Percentiles rank a stretch among this genome's conserved stretches.
Conservation (phyloP, 2,329 filamentous ascomycete species). For the Phialophora tarda region DNA sequence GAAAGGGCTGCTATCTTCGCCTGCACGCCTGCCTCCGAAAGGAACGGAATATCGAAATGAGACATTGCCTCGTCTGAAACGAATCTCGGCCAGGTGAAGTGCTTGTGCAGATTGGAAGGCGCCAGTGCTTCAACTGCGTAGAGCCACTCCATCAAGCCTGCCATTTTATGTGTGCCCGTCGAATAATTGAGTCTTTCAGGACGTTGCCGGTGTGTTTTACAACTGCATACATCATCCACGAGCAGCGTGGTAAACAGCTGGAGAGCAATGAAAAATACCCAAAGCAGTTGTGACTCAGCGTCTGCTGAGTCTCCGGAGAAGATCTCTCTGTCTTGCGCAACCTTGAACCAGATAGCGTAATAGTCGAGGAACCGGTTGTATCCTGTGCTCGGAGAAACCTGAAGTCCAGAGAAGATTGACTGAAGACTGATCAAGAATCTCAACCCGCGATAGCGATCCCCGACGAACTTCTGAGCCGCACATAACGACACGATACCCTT, state of each 20-base stretch:
- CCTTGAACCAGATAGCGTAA: slow-evolving; percentile 48
- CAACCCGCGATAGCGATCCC: not conserved
- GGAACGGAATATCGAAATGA: slow-evolving; percentile 2
- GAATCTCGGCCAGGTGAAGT: slow-evolving; percentile 14
- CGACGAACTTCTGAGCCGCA: slow-evolving; percentile 5
- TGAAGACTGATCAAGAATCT: slow-evolving; percentile 33
- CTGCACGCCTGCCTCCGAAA: not conserved
- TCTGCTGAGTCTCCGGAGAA: slow-evolving; percentile 51
- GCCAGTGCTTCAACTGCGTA: slow-evolving; percentile 3
- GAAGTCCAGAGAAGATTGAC: slow-evolving; percentile 32
- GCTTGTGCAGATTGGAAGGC: not conserved
- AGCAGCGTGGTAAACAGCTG: slow-evolving; percentile 52
- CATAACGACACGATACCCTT: slow-evolving; percentile 6
- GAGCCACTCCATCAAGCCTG: slow-evolving; percentile 12
- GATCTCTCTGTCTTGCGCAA: slow-evolving; percentile 47
- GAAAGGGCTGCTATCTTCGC: slow-evolving; percentile 3
- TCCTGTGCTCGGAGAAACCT: slow-evolving; percentile 36
- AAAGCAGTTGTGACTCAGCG: slow-evolving; percentile 48
- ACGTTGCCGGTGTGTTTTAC: not conserved
- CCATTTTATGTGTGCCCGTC: not conserved
- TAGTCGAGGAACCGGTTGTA: slow-evolving; percentile 50
- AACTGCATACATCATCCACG: slow-evolving; percentile 8
- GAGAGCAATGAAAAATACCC: slow-evolving; percentile 53
- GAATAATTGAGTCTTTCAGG: not conserved
- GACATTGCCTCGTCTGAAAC: slow-evolving; percentile 13